A percentile compares a stretch with the other conserved stretches of the same genome.
phyloP scores from a whole-genome alignment of 2,329 filamentous ascomycete genomes.

The Claviceps sp. region DNA sequence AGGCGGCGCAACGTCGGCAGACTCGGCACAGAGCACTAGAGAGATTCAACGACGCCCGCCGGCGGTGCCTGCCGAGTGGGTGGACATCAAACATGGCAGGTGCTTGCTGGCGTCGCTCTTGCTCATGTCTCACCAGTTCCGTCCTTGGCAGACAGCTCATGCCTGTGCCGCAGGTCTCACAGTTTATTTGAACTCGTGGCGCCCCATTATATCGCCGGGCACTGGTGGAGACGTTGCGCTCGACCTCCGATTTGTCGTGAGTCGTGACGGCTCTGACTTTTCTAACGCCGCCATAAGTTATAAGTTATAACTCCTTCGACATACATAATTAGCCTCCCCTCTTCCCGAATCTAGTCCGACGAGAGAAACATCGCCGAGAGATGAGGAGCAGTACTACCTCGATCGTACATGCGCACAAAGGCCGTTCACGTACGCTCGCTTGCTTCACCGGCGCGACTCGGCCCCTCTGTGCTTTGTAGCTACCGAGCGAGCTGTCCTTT shows the following conservation, averaged over 20 bases:
- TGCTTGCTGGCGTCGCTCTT: not conserved
- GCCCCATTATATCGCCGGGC: slow-evolving; percentile 3
- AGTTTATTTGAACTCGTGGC: slow-evolving; percentile 1
- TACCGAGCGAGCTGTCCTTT: not conserved
- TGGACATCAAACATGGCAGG: not conserved
- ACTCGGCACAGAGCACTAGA: too few relatives aligned
- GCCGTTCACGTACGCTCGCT: not conserved
- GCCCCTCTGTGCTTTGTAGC: not conserved
- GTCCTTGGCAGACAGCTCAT: too few relatives aligned
- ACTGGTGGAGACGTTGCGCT: not conserved
- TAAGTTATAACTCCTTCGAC: too few relatives aligned
- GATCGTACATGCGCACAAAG: not conserved
- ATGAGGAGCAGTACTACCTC: not conserved
- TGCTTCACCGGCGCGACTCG: not conserved
- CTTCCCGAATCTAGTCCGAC: not conserved
- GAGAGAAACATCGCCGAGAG: not conserved
- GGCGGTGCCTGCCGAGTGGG: too few relatives aligned
- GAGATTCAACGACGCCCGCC: too few relatives aligned
- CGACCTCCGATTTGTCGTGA: too few relatives aligned
- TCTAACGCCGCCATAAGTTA: too few relatives aligned
- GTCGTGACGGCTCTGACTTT: too few relatives aligned
- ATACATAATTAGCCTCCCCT: not conserved
- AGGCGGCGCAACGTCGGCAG: too few relatives aligned
- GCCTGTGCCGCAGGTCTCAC: slow-evolving; percentile 1
- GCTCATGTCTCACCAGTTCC: not conserved